These are phyloP conservation scores for Kregervanrija pseudodelftensis DNA, from an alignment of 805 yeast species.

Conservation along the genomic window DNA sequence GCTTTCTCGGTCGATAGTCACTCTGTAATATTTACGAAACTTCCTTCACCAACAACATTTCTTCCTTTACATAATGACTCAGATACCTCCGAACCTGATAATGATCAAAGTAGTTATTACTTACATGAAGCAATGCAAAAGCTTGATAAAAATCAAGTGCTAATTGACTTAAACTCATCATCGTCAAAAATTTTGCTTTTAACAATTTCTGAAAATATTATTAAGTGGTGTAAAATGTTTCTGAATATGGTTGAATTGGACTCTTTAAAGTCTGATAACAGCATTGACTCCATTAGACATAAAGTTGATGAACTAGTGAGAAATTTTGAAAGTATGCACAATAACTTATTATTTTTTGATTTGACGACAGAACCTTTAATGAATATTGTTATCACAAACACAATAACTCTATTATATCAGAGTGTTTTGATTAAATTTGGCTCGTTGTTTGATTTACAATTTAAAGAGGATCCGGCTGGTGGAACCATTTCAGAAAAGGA, in stretches of 20 bases:
- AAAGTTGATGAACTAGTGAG: constrained; percentile 22
- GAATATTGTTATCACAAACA: constrained; percentile 20
- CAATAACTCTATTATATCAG: constrained; percentile 23
- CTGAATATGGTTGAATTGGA: constrained; percentile 22
- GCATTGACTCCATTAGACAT: constrained; percentile 13
- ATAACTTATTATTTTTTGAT: constrained; percentile 22
- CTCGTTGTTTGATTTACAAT: constrained; percentile 16
- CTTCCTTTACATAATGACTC: constrained; percentile 9
- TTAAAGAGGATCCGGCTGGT: constrained; percentile 8
- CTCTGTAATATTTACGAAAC: constrained; percentile 22
- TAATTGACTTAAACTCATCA: constrained; percentile 21
- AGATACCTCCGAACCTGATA: constrained; percentile 1
- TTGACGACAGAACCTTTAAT: constrained; percentile 19
- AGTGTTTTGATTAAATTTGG: constrained; percentile 21
- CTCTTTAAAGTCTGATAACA: constrained; percentile 14
- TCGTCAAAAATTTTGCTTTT: constrained; percentile 22
- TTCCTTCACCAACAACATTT: constrained; percentile 25
- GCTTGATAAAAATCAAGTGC: constrained; percentile 21
- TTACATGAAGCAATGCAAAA: constrained; percentile 26
- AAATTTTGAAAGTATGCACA: constrained; percentile 22
- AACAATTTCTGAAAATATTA: constrained; percentile 25
- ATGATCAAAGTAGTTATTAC: constrained; percentile 12
- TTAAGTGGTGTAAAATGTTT: constrained; percentile 28
- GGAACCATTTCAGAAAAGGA: constrained; percentile 14
- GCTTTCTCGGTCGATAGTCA: constrained; percentile 22